Conservation (phyloP, 768 basidiomycete genomes). For the Cystobasidium ongulense region DNA sequence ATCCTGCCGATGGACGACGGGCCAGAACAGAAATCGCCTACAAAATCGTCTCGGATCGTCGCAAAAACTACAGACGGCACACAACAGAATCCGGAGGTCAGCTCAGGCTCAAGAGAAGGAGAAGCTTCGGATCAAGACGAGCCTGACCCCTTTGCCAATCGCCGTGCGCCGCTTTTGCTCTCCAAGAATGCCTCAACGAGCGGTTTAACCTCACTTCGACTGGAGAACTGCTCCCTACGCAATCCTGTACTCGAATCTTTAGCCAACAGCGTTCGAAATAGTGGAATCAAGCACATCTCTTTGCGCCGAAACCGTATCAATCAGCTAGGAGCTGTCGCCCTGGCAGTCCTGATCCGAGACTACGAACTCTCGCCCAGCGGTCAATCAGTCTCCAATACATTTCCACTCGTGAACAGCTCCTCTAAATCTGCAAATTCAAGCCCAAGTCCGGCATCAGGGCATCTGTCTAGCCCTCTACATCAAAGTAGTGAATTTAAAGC, state of each 20-base stretch:
- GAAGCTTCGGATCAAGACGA: constrained; percentile 17
- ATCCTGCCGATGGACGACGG: too few species aligned
- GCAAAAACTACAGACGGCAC: too few species aligned
- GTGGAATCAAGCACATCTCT: constrained; percentile 77
- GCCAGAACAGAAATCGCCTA: too few species aligned
- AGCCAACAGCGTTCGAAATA: constrained; percentile 77
- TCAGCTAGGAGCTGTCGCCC: constrained; percentile 73
- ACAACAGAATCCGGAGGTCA: background rate
- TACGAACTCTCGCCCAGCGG: constrained; percentile 85
- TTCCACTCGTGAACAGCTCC: too few species aligned
- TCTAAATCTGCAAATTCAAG: too few species aligned
- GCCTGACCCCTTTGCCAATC: background rate
- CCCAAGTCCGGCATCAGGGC: constrained; percentile 38
- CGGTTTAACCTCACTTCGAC: constrained; percentile 51
- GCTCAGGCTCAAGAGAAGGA: constrained; percentile 44
- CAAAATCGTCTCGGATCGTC: too few species aligned
- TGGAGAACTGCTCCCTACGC: constrained; percentile 77
- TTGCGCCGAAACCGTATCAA: constrained; percentile 80
- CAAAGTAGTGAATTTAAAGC: background rate
- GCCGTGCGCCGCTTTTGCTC: background rate
- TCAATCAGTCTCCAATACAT: too few species aligned
- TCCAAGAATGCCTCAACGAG: background rate
- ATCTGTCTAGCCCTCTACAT: constrained; percentile 41
- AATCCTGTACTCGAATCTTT: constrained; percentile 62
- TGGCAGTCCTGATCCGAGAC: constrained; percentile 93